A percentile compares a stretch with the other conserved stretches of the same genome.
These are phyloP conservation scores for Cucurbita argyrosperma DNA, from an alignment of 306 rosid genomes.

Conservation along the genomic window DNA sequence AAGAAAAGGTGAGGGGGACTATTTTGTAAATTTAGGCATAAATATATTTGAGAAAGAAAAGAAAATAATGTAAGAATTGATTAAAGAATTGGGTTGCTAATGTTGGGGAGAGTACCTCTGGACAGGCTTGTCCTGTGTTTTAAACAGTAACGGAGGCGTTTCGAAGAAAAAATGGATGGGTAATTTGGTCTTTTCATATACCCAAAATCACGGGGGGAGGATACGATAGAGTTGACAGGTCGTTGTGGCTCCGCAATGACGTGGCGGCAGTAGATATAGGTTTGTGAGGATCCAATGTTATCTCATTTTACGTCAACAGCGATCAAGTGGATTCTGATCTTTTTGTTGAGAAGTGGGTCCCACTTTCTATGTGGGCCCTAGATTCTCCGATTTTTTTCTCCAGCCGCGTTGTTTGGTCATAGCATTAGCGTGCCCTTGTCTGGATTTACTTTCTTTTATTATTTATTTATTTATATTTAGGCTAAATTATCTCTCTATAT, in stretches of 20 bases:
- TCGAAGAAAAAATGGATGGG: neutral
- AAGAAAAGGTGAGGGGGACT: too few species aligned
- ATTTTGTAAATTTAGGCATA: too few species aligned
- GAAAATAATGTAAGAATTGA: neutral
- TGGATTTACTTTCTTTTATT: neutral
- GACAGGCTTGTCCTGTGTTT: neutral
- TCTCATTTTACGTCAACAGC: neutral
- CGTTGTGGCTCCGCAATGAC: neutral
- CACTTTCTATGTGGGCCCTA: neutral
- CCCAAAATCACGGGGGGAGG: slow-evolving; percentile 2
- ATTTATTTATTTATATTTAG: too few species aligned
- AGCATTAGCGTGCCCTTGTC: neutral
- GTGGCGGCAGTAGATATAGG: neutral
- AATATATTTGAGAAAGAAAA: too few species aligned
- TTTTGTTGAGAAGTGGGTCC: neutral
- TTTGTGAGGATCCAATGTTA: neutral
- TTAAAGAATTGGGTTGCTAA: neutral
- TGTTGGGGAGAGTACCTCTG: neutral
- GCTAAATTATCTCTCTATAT: too few species aligned
- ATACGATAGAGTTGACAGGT: neutral
- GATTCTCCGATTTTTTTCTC: neutral
- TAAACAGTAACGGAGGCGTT: neutral
- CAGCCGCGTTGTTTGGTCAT: neutral
- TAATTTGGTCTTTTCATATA: neutral
- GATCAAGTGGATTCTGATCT: neutral